Conservation (phyloP, 495 filamentous ascomycete species). For the Penicillium egyptiacum region DNA sequence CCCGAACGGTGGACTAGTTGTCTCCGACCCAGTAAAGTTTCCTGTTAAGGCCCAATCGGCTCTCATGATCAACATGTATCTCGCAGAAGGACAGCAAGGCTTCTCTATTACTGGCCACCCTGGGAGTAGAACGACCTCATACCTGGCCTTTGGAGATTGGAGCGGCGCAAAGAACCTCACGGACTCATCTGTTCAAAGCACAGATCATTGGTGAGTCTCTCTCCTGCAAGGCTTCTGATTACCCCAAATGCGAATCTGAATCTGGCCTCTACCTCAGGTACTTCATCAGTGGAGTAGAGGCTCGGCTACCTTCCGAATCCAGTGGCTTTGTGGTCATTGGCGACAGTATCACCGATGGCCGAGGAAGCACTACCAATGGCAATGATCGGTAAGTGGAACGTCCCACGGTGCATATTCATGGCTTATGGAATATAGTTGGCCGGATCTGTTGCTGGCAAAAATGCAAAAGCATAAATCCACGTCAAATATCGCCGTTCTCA, state of each 20-base stretch:
- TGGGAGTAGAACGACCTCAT: slow-evolving; percentile 65
- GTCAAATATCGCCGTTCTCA: slow-evolving; percentile 55
- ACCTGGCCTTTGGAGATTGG: slow-evolving; percentile 55
- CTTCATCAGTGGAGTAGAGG: slow-evolving; percentile 63
- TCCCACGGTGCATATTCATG: background rate
- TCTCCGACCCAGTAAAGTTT: slow-evolving; percentile 65
- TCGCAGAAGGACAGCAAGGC: slow-evolving; percentile 54
- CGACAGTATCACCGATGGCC: slow-evolving; percentile 74
- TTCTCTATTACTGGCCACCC: slow-evolving; percentile 64
- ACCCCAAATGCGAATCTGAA: background rate
- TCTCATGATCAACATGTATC: slow-evolving; percentile 60
- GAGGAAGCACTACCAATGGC: slow-evolving; percentile 59
- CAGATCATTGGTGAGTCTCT: slow-evolving; percentile 33
- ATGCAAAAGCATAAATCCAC: slow-evolving; percentile 51
- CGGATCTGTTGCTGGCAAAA: slow-evolving; percentile 59
- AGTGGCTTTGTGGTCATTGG: slow-evolving; percentile 61
- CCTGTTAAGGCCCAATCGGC: slow-evolving; percentile 46
- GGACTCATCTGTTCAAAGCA: slow-evolving; percentile 26
- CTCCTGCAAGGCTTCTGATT: background rate
- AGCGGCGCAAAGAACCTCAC: slow-evolving; percentile 48
- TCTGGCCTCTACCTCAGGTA: slow-evolving; percentile 41
- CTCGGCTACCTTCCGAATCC: slow-evolving; percentile 43
- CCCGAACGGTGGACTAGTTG: slow-evolving; percentile 55
- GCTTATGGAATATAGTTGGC: slow-evolving; percentile 50
- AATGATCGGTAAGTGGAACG: slow-evolving; percentile 57